Evolutionary conservation across 169 alveolate genomes (phyloP).

Genomic region (Amoebophrya sp.): DNA sequence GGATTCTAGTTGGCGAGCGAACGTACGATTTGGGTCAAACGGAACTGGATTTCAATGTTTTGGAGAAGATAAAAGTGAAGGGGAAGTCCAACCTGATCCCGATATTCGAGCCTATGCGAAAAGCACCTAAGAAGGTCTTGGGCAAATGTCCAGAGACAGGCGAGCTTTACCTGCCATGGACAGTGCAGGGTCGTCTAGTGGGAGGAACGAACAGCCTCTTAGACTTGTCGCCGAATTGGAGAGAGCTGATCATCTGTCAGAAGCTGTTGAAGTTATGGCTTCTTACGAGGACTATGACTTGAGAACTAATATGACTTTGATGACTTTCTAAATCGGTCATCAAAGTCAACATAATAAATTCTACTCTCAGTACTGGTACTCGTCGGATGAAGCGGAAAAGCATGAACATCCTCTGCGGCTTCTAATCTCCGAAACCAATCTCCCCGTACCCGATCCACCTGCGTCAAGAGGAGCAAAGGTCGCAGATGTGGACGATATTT

Average conservation of each 20-base stretch:
- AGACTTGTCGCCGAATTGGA: background rate
- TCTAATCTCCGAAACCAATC: background rate
- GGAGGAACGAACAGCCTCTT: background rate
- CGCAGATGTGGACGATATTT: background rate
- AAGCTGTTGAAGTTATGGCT: too few relatives aligned
- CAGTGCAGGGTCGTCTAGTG: background rate
- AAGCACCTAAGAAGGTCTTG: background rate
- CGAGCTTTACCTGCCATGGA: background rate
- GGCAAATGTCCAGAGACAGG: background rate
- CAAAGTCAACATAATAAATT: too few relatives aligned
- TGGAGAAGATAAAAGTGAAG: slow-evolving; percentile 45
- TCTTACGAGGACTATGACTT: too few relatives aligned
- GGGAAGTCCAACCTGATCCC: slow-evolving; percentile 26
- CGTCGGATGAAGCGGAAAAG: too few relatives aligned
- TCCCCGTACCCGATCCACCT: background rate
- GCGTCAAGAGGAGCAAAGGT: background rate
- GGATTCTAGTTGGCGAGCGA: slow-evolving; percentile 51
- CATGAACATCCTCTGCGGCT: too few relatives aligned
- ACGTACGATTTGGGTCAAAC: slow-evolving; percentile 47
- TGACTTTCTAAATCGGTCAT: too few relatives aligned
- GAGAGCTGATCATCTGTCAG: background rate
- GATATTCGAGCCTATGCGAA: slow-evolving; percentile 39
- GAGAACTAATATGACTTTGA: too few relatives aligned
- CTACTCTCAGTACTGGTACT: too few relatives aligned
- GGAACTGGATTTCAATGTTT: slow-evolving; percentile 32